Evolutionary conservation across 768 basidiomycete species (phyloP).

Genomic region (Mycena polygramma): DNA sequence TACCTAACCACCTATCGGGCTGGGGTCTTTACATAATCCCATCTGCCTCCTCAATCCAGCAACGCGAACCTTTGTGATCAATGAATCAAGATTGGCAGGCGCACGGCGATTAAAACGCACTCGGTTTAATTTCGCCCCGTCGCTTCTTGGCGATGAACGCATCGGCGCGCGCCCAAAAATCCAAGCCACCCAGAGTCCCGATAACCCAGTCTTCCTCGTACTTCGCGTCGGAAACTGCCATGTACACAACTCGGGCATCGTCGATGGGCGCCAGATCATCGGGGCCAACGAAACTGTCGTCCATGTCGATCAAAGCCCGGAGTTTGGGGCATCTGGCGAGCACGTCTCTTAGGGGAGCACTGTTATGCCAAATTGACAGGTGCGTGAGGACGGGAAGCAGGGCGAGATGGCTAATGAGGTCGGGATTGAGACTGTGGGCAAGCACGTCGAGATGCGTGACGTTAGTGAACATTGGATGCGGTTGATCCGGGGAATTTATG

Average conservation of each 20-base stretch:
- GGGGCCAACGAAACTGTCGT: background rate
- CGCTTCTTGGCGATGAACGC: conserved; percentile 12
- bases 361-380: background rate
- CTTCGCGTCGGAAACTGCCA: background rate
- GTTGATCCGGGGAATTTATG: background rate
- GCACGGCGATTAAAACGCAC: background rate
- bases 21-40: background rate
- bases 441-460: conserved; percentile 22
- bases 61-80: conserved; percentile 11
- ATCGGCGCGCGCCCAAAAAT: conserved; percentile 20
- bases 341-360: background rate
- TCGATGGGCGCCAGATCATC: background rate
- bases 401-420: background rate
- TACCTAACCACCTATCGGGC: too few species aligned
- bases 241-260: conserved; percentile 9
- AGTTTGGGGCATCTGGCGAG: background rate
- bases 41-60: conserved; percentile 18
- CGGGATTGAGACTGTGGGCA: background rate
- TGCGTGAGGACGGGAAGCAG: conserved; percentile 20
- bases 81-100: background rate
- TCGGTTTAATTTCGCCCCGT: conserved; percentile 17
- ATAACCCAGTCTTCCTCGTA: background rate
- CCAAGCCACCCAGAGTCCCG: background rate
- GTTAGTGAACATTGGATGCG: background rate
- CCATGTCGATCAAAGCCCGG: background rate